Evolutionary conservation across 345 rosid genomes (phyloP).

Genomic region (Gossypium raimondii): DNA sequence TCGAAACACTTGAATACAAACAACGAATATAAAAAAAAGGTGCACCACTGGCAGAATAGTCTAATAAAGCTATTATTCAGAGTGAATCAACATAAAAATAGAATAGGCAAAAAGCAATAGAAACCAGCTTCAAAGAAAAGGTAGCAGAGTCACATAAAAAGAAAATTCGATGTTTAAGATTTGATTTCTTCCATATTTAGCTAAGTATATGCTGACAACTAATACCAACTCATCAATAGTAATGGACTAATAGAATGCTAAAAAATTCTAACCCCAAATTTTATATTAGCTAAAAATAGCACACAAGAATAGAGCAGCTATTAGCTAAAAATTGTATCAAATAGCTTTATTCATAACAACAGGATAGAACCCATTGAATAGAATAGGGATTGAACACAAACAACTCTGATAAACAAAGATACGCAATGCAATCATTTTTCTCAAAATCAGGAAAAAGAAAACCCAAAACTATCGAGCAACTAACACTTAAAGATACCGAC

Average conservation of each 20-base stretch:
- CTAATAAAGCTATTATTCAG: neutral
- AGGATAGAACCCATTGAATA: neutral
- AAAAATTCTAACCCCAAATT: neutral
- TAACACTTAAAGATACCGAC: neutral
- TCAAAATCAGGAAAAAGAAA: neutral
- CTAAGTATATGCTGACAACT: neutral
- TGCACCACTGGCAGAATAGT: neutral
- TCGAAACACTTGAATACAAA: constrained; percentile 2
- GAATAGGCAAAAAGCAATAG: neutral
- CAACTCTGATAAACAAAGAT: neutral
- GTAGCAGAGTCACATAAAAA: neutral
- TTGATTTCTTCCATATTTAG: neutral
- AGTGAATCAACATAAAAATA: neutral
- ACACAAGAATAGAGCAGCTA: neutral
- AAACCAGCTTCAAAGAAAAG: neutral
- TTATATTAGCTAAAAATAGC: neutral
- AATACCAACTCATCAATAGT: neutral
- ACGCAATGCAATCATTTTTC: neutral
- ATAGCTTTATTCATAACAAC: neutral
- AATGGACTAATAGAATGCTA: neutral
- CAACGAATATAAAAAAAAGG: neutral
- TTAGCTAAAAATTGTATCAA: neutral
- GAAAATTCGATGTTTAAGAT: neutral
- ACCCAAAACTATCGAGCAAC: neutral
- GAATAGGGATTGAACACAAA: neutral